These are phyloP conservation scores for Aureococcus anophagefferens DNA, from an alignment of 108 stramenopile genomes.

Conservation along the genomic window DNA sequence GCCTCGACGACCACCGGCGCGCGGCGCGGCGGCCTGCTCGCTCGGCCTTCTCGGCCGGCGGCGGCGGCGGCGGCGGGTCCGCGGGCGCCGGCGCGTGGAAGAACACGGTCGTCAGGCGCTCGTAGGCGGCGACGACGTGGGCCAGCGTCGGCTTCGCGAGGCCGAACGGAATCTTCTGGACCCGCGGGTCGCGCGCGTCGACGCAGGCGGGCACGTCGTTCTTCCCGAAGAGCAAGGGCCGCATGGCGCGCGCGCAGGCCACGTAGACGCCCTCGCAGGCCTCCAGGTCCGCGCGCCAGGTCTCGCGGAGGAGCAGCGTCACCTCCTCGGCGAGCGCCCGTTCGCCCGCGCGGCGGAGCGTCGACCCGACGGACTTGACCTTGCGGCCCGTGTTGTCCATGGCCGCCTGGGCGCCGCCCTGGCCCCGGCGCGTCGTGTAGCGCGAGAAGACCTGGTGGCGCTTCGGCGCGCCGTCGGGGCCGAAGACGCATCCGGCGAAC, in stretches of 20 bases:
- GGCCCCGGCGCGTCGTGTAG: slow-evolving; percentile 73
- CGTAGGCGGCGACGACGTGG: neutral
- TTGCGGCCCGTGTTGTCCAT: slow-evolving; percentile 31
- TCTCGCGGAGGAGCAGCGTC: neutral
- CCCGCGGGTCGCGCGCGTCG: neutral
- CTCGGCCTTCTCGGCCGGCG: slow-evolving; percentile 5
- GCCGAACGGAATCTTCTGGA: neutral
- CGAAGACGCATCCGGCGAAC: slow-evolving; percentile 6
- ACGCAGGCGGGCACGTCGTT: neutral
- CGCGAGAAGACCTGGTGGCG: slow-evolving; percentile 49
- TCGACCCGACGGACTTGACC: neutral
- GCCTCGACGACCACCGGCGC: slow-evolving; percentile 47
- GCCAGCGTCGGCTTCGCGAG: neutral
- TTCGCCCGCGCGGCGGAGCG: neutral
- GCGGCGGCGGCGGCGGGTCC: neutral
- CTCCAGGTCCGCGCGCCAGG: neutral
- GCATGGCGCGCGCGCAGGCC: neutral
- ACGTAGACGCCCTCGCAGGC: neutral
- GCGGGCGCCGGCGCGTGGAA: neutral
- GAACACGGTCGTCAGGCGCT: neutral
- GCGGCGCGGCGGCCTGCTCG: slow-evolving; percentile 9
- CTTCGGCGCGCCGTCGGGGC: neutral
- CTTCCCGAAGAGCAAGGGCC: neutral
- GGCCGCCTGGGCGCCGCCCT: slow-evolving; percentile 69
- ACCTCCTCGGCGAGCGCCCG: neutral